A percentile compares a stretch with the other conserved stretches of the same genome.
These are phyloP conservation scores for Lanmaoa pseudosensibilis DNA, from an alignment of 768 basidiomycete species.

Conservation along the genomic window DNA sequence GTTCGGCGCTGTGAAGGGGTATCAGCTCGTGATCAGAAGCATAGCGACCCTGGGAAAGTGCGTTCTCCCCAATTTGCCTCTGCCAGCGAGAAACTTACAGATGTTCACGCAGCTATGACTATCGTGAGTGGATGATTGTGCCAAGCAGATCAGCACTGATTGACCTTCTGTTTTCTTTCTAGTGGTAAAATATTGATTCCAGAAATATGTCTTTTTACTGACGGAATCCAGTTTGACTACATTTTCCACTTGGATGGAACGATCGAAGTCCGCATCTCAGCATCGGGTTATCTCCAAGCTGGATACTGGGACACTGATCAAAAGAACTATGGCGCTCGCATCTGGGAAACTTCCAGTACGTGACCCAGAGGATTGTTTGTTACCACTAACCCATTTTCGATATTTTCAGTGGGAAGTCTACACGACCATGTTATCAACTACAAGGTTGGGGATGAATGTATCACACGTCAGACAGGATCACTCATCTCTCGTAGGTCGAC, in stretches of 20 bases:
- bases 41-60: conserved; percentile 66
- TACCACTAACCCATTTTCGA: not conserved
- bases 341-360: conserved; percentile 57
- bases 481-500: conserved; percentile 46
- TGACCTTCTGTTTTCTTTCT: not conserved
- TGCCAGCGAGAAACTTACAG: not conserved
- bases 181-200: conserved; percentile 31
- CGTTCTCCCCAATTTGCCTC: conserved; percentile 23
- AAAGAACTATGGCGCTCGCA: conserved; percentile 52
- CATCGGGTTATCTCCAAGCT: conserved; percentile 68
- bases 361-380: not conserved
- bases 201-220: conserved; percentile 4
- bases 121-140: conserved; percentile 38
- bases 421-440: conserved; percentile 71
- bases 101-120: conserved; percentile 49
- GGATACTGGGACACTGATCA: conserved; percentile 56
- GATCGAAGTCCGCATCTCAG: conserved; percentile 65
- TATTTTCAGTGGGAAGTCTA: conserved; percentile 55
- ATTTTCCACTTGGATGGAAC: conserved; percentile 66
- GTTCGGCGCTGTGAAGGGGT: conserved; percentile 61
- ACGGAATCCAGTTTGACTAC: conserved; percentile 54
- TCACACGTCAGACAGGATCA: not conserved
- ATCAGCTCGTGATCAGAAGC: conserved; percentile 55
- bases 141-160: not conserved
- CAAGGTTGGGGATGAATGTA: conserved; percentile 36